Percentiles rank a stretch among this genome's conserved stretches.
Evolutionary conservation across 306 rosid genomes (phyloP).

Genomic region (Fragaria nilgerrensis): DNA sequence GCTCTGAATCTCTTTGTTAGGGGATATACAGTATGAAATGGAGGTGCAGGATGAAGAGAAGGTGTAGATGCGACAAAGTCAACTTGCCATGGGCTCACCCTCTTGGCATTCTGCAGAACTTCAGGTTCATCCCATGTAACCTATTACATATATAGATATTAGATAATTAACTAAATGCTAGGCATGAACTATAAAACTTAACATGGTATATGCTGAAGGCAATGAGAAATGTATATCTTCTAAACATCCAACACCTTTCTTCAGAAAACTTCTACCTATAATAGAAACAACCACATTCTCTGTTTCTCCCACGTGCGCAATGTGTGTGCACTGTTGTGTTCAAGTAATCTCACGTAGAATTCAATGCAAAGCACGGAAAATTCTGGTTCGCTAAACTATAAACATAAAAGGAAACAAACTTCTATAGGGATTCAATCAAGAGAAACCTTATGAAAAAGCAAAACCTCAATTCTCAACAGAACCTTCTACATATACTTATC

Average conservation of each 20-base stretch:
- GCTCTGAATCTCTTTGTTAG: constrained; percentile 42
- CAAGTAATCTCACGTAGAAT: too few species aligned
- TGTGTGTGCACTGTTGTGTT: too few species aligned
- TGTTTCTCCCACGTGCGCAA: too few species aligned
- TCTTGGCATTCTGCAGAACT: constrained; percentile 48
- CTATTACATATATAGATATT: constrained; percentile 37
- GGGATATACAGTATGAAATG: constrained; percentile 20
- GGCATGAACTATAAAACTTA: background rate
- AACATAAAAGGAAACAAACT: too few species aligned
- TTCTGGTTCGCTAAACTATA: too few species aligned
- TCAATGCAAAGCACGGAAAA: too few species aligned
- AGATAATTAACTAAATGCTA: background rate
- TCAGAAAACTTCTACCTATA: background rate
- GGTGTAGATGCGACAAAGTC: constrained; percentile 20
- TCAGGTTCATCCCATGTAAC: constrained; percentile 81
- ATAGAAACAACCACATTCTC: background rate
- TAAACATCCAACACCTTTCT: background rate
- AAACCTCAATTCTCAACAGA: too few species aligned
- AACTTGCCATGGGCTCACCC: constrained; percentile 82
- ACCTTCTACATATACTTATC: too few species aligned
- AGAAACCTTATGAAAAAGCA: too few species aligned
- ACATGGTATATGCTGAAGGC: background rate
- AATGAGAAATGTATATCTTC: background rate
- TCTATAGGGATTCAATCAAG: too few species aligned
- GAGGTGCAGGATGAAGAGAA: background rate